These are phyloP conservation scores for Fusarium burgessii DNA, from an alignment of 2,329 filamentous ascomycete species.

Conservation along the genomic window DNA sequence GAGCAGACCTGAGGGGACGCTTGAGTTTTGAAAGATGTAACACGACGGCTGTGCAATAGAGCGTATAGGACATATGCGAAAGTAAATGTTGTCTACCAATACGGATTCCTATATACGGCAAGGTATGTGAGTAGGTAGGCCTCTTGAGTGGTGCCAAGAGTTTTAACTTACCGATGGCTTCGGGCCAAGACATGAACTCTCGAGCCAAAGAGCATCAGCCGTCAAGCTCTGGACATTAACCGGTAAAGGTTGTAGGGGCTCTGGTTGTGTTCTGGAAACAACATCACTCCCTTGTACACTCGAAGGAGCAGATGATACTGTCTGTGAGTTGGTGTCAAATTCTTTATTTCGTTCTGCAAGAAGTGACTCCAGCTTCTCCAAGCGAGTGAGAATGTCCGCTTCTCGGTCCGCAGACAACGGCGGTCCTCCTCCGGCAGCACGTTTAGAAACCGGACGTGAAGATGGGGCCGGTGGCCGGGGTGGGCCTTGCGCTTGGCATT, in stretches of 20 bases:
- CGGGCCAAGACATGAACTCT: conserved; percentile 49
- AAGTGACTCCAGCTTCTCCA: conserved; percentile 47
- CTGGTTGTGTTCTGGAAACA: conserved; percentile 1
- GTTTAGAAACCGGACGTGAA: conserved; percentile 24
- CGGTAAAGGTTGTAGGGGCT: conserved; percentile 40
- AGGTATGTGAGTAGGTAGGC: background rate
- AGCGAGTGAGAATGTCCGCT: conserved; percentile 37
- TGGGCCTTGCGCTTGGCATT: conserved; percentile 47
- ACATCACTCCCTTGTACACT: conserved; percentile 14
- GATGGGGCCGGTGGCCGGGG: conserved; percentile 28
- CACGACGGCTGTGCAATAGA: conserved; percentile 50
- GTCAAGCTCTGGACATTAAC: conserved; percentile 50
- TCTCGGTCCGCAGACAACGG: conserved; percentile 16
- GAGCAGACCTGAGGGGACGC: conserved; percentile 34
- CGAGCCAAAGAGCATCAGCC: conserved; percentile 52
- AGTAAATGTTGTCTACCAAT: conserved; percentile 49
- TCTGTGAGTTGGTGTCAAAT: conserved; percentile 9
- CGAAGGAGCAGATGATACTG: conserved; percentile 7
- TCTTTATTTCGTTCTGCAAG: conserved; percentile 38
- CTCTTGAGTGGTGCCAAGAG: background rate
- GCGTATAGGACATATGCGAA: conserved; percentile 51
- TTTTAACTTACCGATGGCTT: conserved; percentile 46
- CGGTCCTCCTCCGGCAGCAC: background rate
- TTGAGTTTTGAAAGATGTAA: conserved; percentile 49
- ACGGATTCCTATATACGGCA: conserved; percentile 44